Conservation (phyloP, 2,329 filamentous ascomycete genomes). For the Penicillium vulpinum region DNA sequence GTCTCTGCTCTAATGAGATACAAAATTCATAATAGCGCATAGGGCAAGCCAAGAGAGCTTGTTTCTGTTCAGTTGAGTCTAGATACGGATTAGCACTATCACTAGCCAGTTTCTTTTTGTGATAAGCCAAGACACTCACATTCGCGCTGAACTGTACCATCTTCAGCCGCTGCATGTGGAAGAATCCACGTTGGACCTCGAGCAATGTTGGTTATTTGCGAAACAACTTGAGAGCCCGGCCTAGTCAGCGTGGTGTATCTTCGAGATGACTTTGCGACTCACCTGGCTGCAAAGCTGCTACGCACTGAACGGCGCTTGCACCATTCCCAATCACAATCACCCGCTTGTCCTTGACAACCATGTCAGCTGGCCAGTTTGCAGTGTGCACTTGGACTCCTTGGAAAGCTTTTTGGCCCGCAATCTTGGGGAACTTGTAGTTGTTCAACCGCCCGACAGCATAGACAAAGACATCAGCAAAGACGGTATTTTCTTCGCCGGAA, state of each 20-base stretch:
- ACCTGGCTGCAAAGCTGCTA: constrained; percentile 10
- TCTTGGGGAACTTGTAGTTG: constrained; percentile 19
- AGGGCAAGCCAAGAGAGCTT: not conserved
- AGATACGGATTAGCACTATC: not conserved
- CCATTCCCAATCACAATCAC: constrained; percentile 11
- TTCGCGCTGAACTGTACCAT: constrained; percentile 4
- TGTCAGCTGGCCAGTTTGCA: constrained; percentile 31
- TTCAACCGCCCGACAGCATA: constrained; percentile 14
- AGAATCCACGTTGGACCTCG: constrained; percentile 9
- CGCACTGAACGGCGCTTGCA: constrained; percentile 6
- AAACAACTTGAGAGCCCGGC: not conserved
- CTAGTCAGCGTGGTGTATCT: not conserved
- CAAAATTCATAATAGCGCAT: constrained; percentile 3
- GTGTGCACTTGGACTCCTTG: constrained; percentile 37
- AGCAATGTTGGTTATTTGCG: constrained; percentile 4
- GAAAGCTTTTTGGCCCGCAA: constrained; percentile 26
- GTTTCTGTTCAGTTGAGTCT: constrained; percentile 4
- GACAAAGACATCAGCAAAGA: constrained; percentile 9
- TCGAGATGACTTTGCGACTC: not conserved
- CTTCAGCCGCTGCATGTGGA: constrained; percentile 4
- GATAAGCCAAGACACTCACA: not conserved
- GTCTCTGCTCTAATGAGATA: not conserved
- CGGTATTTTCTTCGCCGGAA: not conserved
- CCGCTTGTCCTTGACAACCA: not conserved
- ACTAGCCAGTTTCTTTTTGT: not conserved